A percentile compares a stretch with the other conserved stretches of the same genome.
Conservation (phyloP, 495 filamentous ascomycete species). For the Pseudevernia furfuracea region DNA sequence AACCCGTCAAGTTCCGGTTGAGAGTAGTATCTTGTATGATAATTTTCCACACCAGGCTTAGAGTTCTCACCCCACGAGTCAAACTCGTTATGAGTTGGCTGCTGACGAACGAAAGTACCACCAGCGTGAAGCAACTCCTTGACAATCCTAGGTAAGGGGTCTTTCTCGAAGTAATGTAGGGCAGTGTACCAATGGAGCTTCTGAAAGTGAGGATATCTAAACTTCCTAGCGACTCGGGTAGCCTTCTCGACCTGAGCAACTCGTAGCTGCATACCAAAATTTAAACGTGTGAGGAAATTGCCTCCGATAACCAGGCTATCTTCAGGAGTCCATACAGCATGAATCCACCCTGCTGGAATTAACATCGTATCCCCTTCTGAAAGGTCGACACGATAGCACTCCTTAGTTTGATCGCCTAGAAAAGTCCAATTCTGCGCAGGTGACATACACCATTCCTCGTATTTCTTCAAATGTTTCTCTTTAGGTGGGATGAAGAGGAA, state of each 20-base stretch:
- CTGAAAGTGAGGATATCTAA: conserved; percentile 67
- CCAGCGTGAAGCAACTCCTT: conserved; percentile 49
- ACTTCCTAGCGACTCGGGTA: conserved; percentile 62
- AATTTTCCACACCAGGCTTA: conserved; percentile 37
- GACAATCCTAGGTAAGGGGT: conserved; percentile 57
- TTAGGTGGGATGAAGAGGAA: conserved; percentile 75
- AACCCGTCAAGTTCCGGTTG: conserved; percentile 63
- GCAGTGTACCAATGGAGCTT: conserved; percentile 67
- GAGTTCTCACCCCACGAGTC: conserved; percentile 47
- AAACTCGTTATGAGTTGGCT: conserved; percentile 53
- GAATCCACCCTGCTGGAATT: conserved; percentile 75
- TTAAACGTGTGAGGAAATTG: conserved; percentile 64
- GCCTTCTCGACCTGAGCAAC: conserved; percentile 65
- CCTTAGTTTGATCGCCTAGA: conserved; percentile 59
- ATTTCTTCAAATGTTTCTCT: conserved; percentile 65
- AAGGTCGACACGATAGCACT: conserved; percentile 67
- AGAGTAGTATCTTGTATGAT: conserved; percentile 59
- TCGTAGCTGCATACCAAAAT: conserved; percentile 65
- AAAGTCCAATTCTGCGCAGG: conserved; percentile 65
- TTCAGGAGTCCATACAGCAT: conserved; percentile 72
- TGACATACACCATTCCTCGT: conserved; percentile 70
- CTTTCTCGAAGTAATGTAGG: conserved; percentile 57
- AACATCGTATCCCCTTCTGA: conserved; percentile 69
- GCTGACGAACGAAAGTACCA: conserved; percentile 46
- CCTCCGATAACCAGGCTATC: conserved; percentile 71